Evolutionary conservation across 257 asterid species (phyloP).

Genomic region (Rauvolfia tetraphylla): DNA sequence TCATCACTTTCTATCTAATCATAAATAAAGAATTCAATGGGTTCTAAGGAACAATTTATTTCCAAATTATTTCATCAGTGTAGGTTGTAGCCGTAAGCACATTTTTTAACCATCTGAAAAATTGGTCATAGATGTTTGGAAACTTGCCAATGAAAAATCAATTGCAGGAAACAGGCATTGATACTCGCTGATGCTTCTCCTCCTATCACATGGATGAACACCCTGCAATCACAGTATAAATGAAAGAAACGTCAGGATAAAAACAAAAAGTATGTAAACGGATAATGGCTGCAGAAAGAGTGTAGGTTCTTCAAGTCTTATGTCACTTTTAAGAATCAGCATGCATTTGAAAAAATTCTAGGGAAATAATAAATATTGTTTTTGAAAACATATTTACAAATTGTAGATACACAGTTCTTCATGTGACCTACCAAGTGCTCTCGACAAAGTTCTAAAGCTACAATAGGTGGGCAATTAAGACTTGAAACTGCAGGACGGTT

Average conservation of each 20-base stretch:
- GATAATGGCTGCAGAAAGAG: background rate
- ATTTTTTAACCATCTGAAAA: background rate
- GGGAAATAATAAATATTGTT: conserved; percentile 1
- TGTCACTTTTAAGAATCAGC: background rate
- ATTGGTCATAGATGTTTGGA: conserved; percentile 4
- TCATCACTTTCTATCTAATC: conserved; percentile 82
- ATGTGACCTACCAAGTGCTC: conserved; percentile 75
- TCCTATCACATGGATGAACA: conserved; percentile 92
- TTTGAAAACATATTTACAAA: conserved; percentile 1
- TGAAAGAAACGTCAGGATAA: conserved; percentile 12
- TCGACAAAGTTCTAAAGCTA: conserved; percentile 85
- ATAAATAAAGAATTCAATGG: conserved; percentile 17
- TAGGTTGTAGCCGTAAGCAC: background rate
- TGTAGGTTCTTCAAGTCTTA: background rate
- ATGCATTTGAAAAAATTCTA: background rate
- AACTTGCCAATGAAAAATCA: conserved; percentile 76
- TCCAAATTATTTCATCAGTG: background rate
- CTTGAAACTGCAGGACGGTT: conserved; percentile 77
- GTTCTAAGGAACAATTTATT: background rate
- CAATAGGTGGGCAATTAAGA: conserved; percentile 68
- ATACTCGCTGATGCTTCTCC: conserved; percentile 83
- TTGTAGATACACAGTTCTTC: conserved; percentile 4
- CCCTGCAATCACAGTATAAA: conserved; percentile 48
- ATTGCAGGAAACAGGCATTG: conserved; percentile 75
- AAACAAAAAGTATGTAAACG: background rate